Percentiles rank a stretch among this genome's conserved stretches.
These are phyloP conservation scores for Coemansia sp. DNA, from an alignment of 192 early-diverging fungal genomes.

Conservation along the genomic window DNA sequence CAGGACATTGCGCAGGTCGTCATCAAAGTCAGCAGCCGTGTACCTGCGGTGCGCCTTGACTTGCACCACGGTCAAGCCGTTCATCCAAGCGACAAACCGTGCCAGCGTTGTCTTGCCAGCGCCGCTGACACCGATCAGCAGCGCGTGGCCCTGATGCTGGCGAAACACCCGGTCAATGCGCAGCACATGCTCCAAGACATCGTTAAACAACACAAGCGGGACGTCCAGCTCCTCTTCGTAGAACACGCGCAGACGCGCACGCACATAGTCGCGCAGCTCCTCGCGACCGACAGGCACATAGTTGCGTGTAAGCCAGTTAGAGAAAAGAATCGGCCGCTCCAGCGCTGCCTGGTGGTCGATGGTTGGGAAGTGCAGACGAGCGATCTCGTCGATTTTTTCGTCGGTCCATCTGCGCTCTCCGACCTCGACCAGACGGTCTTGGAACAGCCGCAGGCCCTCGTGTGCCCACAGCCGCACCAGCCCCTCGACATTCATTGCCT, in stretches of 20 bases:
- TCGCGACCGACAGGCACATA: constrained; percentile 90
- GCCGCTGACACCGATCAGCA: constrained; percentile 97
- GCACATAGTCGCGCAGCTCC: constrained; percentile 87
- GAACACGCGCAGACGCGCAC: constrained; percentile 93
- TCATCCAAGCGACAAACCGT: constrained; percentile 99
- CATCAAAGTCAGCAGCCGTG: constrained; percentile 95
- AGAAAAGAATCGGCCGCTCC: constrained; percentile 90
- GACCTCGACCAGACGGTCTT: constrained; percentile 91
- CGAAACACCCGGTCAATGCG: constrained; percentile 98
- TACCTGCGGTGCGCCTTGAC: constrained; percentile 99
- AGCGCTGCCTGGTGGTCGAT: constrained; percentile 71
- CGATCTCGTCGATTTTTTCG: constrained; percentile 77
- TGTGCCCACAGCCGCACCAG: constrained; percentile 97
- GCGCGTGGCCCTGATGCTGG: constrained; percentile 96
- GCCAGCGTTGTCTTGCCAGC: constrained; percentile 97
- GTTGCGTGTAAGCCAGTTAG: constrained; percentile 94
- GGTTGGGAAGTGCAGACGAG: constrained; percentile 85
- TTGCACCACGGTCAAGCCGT: constrained; percentile 93
- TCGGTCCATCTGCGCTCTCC: constrained; percentile 94
- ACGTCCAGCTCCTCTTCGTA: constrained; percentile 99
- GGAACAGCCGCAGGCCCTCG: constrained; percentile 96
- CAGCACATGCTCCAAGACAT: constrained; percentile 96
- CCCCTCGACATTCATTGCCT: constrained; percentile 75
- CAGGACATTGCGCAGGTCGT: constrained; percentile 89
- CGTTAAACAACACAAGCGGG: constrained; percentile 94